These are phyloP conservation scores for Botryococcus braunii DNA, from an alignment of 163 green algal species.

Conservation along the genomic window DNA sequence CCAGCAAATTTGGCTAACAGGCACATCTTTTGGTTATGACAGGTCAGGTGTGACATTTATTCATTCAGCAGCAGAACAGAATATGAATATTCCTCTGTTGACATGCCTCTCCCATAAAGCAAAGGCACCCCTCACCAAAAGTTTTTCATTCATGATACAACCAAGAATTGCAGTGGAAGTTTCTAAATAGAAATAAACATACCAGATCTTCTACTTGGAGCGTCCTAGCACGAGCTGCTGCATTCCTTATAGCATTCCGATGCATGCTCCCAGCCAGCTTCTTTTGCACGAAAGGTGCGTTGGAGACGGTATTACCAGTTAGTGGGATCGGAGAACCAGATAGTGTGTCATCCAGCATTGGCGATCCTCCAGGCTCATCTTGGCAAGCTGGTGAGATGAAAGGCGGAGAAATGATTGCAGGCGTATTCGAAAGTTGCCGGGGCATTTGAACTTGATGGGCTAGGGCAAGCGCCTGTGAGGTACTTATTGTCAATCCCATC, in stretches of 20 bases:
- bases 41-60: too few species aligned
- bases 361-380: slow-evolving; percentile 16
- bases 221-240: too few species aligned
- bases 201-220: too few species aligned
- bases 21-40: too few species aligned
- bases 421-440: slow-evolving; percentile 7
- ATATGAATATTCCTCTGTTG: too few species aligned
- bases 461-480: slow-evolving; percentile 17
- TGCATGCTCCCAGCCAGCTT: slow-evolving; percentile 1
- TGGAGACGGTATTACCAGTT: background rate
- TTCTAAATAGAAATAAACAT: too few species aligned
- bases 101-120: too few species aligned
- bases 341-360: slow-evolving; percentile 10
- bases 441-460: slow-evolving; percentile 13
- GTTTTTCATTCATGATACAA: too few species aligned
- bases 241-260: background rate
- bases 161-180: too few species aligned
- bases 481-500: background rate
- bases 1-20: too few species aligned
- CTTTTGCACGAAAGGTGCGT: background rate
- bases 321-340: background rate
- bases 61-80: too few species aligned
- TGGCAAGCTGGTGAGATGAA: slow-evolving; percentile 10
- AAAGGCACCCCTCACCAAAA: too few species aligned
- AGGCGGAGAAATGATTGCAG: slow-evolving; percentile 18